Conservation (phyloP, 768 basidiomycete species). For the Mycena kentingensis region DNA sequence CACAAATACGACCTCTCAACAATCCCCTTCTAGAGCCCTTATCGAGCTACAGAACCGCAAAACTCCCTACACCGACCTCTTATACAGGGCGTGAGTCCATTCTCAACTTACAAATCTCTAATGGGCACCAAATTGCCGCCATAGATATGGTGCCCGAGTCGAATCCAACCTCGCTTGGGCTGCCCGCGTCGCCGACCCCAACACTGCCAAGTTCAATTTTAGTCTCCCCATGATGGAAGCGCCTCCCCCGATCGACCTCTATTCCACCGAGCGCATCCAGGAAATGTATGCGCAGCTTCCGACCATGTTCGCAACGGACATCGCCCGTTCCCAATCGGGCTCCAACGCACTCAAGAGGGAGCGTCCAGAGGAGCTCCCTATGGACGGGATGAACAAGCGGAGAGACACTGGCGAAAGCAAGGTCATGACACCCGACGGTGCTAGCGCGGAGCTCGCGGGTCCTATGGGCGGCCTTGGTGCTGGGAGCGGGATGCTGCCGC, state of each 20-base stretch:
- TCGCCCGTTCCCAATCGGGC: conserved; percentile 41
- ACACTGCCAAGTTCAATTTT: conserved; percentile 21
- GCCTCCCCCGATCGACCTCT: conserved; percentile 52
- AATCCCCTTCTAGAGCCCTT: conserved; percentile 47
- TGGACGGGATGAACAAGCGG: conserved; percentile 53
- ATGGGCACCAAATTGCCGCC: conserved; percentile 10
- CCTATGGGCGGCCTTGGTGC: no score
- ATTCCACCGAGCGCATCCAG: conserved; percentile 60
- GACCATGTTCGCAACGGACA: conserved; percentile 61
- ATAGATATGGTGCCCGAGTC: conserved; percentile 61
- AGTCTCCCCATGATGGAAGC: conserved; percentile 60
- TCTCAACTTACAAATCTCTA: not conserved
- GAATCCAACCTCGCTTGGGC: conserved; percentile 75
- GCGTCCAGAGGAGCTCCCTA: conserved; percentile 49
- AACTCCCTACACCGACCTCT: conserved; percentile 46
- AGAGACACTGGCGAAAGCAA: conserved; percentile 71
- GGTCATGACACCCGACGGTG: conserved; percentile 31
- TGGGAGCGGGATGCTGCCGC: no score
- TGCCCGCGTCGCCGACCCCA: conserved; percentile 65
- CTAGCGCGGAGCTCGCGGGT: no score
- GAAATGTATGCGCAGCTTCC: conserved; percentile 66
- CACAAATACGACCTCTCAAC: conserved; percentile 8
- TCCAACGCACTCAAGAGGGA: conserved; percentile 56
- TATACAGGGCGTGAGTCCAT: conserved; percentile 58
- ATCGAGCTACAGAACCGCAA: conserved; percentile 61